Evolutionary conservation across 805 yeast genomes (phyloP), one percentile per base, ranked within the genome.

Genomic region (Saturnispora sanitii): DNA sequence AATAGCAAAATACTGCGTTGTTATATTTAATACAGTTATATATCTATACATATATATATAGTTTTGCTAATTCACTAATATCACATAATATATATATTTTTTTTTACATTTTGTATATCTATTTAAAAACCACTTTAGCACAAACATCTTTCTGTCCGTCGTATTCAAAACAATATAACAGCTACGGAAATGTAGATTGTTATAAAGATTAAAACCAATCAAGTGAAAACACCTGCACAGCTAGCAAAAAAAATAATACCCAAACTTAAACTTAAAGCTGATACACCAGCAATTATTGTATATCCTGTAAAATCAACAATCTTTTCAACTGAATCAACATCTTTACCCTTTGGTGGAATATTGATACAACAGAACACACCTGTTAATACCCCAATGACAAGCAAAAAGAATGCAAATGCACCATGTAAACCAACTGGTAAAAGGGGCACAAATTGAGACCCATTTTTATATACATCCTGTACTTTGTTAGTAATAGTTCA

Each of bases 201-300:
- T n/a, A n/a, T n/a, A n/a, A n/a, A n/a, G n/a, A n/a, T n/a, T n/a
- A n/a, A n/a, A n/a, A n/a, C n/a, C n/a, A n/a, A n/a, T n/a, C n/a
- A 35, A 35, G 42, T 39, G 15, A 39, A 39, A n/a, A 39, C 42
- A 16, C 42, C 42, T 11, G 37, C 42, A 21, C 27, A 33, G 17
- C 37, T 33, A 15, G 37, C 37, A 25, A 33, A 26, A 26, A 39
- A 39, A 20, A 39, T 39, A n/a, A 39, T 39, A 15, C 27, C 20
- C 12, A 39, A 39, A 33, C 42, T 39, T 11, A 39, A 21, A 19
- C 20, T 19, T 7, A 39, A 12, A 6, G 42, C 29, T 20, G 33
- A 11, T 11, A 39, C 15, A 4, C 27, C 37, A 20, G 37, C 37
- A 26, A 39, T 27, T 6, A 33, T 15, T 4, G 26, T 18, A 17